Evolutionary conservation across 257 asterid genomes (phyloP), one percentile per base, ranked within the genome.

Genomic region (Mitragyna speciosa): DNA sequence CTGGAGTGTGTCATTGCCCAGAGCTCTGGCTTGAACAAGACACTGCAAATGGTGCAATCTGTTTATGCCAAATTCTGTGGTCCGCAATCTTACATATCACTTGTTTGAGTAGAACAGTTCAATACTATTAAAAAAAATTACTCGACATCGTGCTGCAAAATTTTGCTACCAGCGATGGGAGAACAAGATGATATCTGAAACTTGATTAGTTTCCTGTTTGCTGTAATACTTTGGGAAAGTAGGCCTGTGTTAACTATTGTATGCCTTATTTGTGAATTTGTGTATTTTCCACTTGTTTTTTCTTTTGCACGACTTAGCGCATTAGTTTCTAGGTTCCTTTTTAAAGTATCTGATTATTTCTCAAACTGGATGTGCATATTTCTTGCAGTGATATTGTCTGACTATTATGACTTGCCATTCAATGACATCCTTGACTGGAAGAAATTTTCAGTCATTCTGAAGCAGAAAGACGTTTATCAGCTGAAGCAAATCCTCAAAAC

Each of bases 351-450:
- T 84, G 72, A 80, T 79, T 12, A 61, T 43, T 80, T 33, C 51
- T 49, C 70, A 75, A 22, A 64, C 75, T 77, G 8, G 72, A 52
- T 61, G 78, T 78, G 81, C 0, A 24, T 74, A 73, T 75, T 89
- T 31, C 52, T 79, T 90, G 88, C 95, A 96, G 99, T 96, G 86
- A 91, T 96, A 91, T 92, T 96, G 77, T 94, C 99, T 3, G 76
- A 96, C 84, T 96, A 92, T 89, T 96, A 96, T 63, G 97, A 96
- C 86, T 85, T 96, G 86, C 99, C 99, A 51, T 96, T 96, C 92
- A 96, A 92, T 51, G 99, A 96, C 87, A 81, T 94, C 73, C 67
- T 94, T 36, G 82, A 94, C 79, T 96, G 99, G 99, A 91, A 78
- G 72, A 90, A 94, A 77, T 96, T 96, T 67, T 68, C 97, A 41